Base-by-base conservation (phyloP, 768 basidiomycete species). In the Cystoderma amianthinum region DNA sequence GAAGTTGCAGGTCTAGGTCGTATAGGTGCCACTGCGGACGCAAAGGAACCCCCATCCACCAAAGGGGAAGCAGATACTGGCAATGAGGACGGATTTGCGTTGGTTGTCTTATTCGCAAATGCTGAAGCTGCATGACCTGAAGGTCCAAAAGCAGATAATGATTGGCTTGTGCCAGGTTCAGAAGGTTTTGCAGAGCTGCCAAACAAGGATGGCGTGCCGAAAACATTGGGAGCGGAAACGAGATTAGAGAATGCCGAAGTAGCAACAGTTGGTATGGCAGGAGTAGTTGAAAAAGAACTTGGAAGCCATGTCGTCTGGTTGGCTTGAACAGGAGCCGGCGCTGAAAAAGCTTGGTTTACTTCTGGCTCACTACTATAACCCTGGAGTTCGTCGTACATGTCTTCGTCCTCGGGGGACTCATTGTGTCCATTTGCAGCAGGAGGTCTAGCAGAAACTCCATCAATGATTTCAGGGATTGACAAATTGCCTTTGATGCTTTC, bases 391-490 rank as follows among this genome's bases (percentile, higher is more conserved):
- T 60, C 63, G 38, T 55, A 49, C 15, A 48, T 45, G 13, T 58
- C 63, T 15, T 56, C 50, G 6, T 51, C 54, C 24, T 24, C 51
- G 38, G 51, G 55, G 18, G 43, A 46, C 33, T 45, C 50, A 16
- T 45, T 53, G 21, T 52, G 59, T 7, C 48, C 53, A 20, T 58
- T 55, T 15, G 60, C 51, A 4, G 47, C 48, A 5, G 42, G 46
- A 22, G 46, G 49, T 18, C 49, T 40, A 10, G 52, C 42, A 32
- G 69, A 63, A 33, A 68, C 53, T 0, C 85, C 86, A 48, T 89
- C 85, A 39, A 89, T 85, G 46, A 89, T 68, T 43, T 87, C 76
- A 0, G 74, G 64, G 24, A 78, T 66, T 17, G 65, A 60, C 36
- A 86, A 58, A 15, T 69, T 70, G 2, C 72, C 78, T 39, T 77